Percentiles rank a stretch among this genome's conserved stretches.
Conservation (phyloP, 805 yeast genomes). For the Teunomyces stri region DNA sequence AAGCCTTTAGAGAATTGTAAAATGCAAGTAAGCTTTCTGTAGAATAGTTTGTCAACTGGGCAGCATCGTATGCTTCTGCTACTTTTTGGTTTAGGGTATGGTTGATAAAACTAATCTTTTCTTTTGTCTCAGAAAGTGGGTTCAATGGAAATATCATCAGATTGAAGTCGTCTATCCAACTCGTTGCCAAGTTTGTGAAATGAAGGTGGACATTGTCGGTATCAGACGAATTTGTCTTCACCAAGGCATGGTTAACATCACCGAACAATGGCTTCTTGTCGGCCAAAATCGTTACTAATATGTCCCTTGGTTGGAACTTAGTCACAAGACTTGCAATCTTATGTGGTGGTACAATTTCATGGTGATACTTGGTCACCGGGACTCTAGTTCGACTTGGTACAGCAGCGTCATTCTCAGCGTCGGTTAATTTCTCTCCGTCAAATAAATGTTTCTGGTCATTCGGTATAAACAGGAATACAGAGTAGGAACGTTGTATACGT, state of each 20-base stretch:
- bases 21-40: constrained; percentile 3
- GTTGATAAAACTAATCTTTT: not conserved
- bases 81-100: not conserved
- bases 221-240: constrained; percentile 12
- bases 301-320: constrained; percentile 27
- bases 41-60: not conserved
- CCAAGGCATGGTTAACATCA: constrained; percentile 19
- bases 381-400: constrained; percentile 31
- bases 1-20: constrained; percentile 10
- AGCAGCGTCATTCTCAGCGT: constrained; percentile 30
- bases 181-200: constrained; percentile 25
- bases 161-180: constrained; percentile 31
- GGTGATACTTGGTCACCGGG: constrained; percentile 15
- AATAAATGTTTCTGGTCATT: constrained; percentile 26
- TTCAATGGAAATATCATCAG: constrained; percentile 15
- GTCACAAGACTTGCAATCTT: constrained; percentile 33
- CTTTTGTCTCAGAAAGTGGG: not conserved
- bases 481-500: not conserved
- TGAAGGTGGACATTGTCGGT: constrained; percentile 20
- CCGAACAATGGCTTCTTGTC: constrained; percentile 28
- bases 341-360: constrained; percentile 33
- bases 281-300: constrained; percentile 28
- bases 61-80: not conserved
- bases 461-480: constrained; percentile 23
- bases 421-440: constrained; percentile 26